Conservation (phyloP, 2,329 filamentous ascomycete species). For the Neofusicoccum laricinum region DNA sequence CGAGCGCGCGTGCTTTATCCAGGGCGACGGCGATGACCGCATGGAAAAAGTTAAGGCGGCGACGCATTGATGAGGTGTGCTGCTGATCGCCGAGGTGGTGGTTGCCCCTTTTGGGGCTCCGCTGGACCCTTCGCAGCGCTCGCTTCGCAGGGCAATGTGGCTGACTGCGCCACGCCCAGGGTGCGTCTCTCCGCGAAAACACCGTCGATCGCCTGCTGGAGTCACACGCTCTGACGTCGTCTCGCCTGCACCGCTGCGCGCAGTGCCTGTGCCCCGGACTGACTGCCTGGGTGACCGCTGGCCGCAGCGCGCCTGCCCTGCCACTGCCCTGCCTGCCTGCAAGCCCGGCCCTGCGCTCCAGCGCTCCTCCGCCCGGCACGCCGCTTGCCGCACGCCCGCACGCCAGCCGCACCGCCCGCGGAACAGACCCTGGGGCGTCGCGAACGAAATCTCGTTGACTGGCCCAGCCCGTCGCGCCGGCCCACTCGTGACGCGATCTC, state of each 20-base stretch:
- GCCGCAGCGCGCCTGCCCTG: background rate
- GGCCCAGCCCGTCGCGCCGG: background rate
- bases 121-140: background rate
- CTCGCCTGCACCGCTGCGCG: background rate
- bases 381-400: background rate
- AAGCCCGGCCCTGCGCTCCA: too few relatives aligned
- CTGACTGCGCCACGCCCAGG: background rate
- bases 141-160: background rate
- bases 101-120: constrained; percentile 1
- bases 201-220: background rate
- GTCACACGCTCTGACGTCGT: constrained; percentile 9
- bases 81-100: background rate
- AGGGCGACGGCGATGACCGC: background rate
- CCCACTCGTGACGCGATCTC: constrained; percentile 1
- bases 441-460: background rate
- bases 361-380: background rate
- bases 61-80: background rate
- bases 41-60: background rate
- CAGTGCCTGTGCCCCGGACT: background rate
- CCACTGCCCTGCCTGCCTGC: background rate
- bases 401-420: background rate
- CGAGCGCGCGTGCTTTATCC: background rate
- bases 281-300: too few relatives aligned
- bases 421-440: background rate
- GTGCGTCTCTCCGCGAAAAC: background rate